Base-by-base conservation (phyloP, 2,329 filamentous ascomycete genomes). In the Venturia nashicola region DNA sequence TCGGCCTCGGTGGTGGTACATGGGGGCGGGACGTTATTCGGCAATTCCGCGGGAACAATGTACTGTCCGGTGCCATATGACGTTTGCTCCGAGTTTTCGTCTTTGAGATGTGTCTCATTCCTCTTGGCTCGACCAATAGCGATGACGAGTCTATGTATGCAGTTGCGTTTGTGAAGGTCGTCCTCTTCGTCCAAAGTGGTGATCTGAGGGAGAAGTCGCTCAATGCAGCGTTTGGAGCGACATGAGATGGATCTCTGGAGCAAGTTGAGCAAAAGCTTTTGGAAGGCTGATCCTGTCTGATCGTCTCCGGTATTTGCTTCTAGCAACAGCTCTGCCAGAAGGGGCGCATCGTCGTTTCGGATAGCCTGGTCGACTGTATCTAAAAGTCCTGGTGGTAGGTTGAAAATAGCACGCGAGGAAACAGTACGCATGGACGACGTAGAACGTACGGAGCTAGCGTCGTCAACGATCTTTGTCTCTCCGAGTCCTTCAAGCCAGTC, bases 141-240 rank as follows among this genome's bases (percentile, higher is more conserved):
- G 65, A 97, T 95, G 51, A 99, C 88, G 2, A 97, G 80, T 9
- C 94, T 87, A 73, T 99, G 94, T 60, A 99, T 85, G 72, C 91
- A 94, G 72, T 97, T 99, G 14, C 94, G 87, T 70, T 88, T 87
- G 75, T 97, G 96, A 72, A 99, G 91, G 71, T 97, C 94, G 68
- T 96, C 90, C 2, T 89, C 84, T 71, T 96, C 92, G 61, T 96
- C 86, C 2, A 97, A 80, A 0, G 83, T 86, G 55, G 55, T 34
- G 61, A 94, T 81, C 51, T 86, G 82, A 12, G 79, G 76, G 2
- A 99, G 75, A 1, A 97, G 80, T 65, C 82, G 83, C n/a, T 82
- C 77, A 61, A 97, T 88, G 70, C 86, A 91, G 32, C 79, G 75
- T 69, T 83, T 87, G 0, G 89, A 84, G 61, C 85, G 84, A 65